Percentiles rank a stretch among this genome's conserved stretches.
Evolutionary conservation across 2,329 filamentous ascomycete species (phyloP).

Genomic region (Sporothrix brunneoviolacea): DNA sequence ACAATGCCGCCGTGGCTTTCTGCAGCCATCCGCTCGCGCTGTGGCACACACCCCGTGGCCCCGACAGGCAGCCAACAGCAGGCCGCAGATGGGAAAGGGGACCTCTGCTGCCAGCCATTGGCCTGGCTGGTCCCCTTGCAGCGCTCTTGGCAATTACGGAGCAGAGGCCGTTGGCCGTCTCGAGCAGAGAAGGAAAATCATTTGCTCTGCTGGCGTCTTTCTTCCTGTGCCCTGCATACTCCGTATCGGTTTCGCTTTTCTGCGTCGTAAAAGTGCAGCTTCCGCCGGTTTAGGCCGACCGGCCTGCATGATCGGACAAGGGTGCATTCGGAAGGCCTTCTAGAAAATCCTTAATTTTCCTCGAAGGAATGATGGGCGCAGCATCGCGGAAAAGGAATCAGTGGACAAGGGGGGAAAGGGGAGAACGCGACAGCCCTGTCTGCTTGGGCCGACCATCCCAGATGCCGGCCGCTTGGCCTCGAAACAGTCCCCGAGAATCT

Average conservation of each 20-base stretch:
- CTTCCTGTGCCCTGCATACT: neutral
- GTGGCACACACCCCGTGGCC: neutral
- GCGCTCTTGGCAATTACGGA: too few species aligned
- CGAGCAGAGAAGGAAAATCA: too few species aligned
- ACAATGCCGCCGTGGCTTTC: slow-evolving; percentile 1
- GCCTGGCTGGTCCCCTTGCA: too few species aligned
- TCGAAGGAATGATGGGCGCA: neutral
- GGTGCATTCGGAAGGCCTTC: slow-evolving; percentile 9
- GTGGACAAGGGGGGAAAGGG: neutral
- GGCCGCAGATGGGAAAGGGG: neutral
- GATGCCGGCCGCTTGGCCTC: neutral
- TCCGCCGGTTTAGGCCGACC: too few species aligned
- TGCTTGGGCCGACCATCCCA: neutral
- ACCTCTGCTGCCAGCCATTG: slow-evolving; percentile 2
- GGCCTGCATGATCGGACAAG: slow-evolving; percentile 11
- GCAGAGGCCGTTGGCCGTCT: too few species aligned
- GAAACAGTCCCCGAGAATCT: slow-evolving; percentile 1
- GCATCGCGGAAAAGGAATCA: neutral
- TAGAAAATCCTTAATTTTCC: slow-evolving; percentile 10
- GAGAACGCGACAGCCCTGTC: neutral
- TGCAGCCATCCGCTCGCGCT: neutral
- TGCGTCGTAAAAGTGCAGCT: too few species aligned
- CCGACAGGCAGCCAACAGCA: neutral
- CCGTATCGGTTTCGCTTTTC: neutral
- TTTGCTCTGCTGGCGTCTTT: neutral